A percentile compares a stretch with the other conserved stretches of the same genome.
phyloP scores from a whole-genome alignment of 1,284 basidiomycete genomes.

The Athelia psychrophila region DNA sequence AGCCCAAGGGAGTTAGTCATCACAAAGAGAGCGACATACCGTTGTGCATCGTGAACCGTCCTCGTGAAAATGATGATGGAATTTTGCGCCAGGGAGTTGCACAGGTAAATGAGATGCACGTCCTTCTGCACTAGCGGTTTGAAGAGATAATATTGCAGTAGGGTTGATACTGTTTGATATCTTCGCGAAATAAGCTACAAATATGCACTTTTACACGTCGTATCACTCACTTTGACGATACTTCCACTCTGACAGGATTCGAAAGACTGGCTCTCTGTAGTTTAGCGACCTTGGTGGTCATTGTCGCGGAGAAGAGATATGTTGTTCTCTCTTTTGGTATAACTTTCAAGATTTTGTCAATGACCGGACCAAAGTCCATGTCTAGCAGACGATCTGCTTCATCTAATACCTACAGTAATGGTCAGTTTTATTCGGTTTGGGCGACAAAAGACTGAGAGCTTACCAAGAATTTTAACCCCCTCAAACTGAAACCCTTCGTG shows the following conservation, averaged over 20 bases:
- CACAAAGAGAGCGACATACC: constrained; percentile 41
- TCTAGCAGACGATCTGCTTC: constrained; percentile 97
- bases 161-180: constrained; percentile 95
- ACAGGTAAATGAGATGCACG: constrained; percentile 86
- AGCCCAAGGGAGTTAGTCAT: constrained; percentile 1
- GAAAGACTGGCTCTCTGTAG: constrained; percentile 93
- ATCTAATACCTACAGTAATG: constrained; percentile 75
- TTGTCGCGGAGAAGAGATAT: constrained; percentile 98
- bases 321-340: constrained; percentile 95
- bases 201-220: not conserved
- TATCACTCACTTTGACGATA: constrained; percentile 79
- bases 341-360: constrained; percentile 96
- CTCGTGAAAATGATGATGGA: constrained; percentile 97
- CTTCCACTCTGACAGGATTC: constrained; percentile 95
- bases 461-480: constrained; percentile 88
- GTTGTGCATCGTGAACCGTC: constrained; percentile 92
- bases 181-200: constrained; percentile 37
- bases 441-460: constrained; percentile 20
- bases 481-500: constrained; percentile 95
- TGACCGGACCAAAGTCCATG: constrained; percentile 96
- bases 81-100: constrained; percentile 88
- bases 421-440: constrained; percentile 8
- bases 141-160: constrained; percentile 95
- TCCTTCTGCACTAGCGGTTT: constrained; percentile 95
- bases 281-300: constrained; percentile 99